phyloP scores from a whole-genome alignment of 148 eudicot genomes.

The Silene conica region DNA sequence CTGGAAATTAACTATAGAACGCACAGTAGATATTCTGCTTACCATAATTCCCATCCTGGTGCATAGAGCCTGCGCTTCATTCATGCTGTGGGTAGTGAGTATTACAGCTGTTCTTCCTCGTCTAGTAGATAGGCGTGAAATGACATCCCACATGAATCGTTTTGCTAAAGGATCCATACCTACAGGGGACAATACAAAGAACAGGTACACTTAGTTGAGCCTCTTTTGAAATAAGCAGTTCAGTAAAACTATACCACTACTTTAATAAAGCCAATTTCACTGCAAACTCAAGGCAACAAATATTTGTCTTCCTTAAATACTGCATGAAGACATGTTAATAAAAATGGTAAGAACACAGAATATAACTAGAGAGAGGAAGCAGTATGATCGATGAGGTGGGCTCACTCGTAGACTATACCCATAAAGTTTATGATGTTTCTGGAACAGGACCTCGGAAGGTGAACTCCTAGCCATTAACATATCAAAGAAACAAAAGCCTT shows the following conservation, averaged over 20 bases:
- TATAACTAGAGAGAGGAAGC: not conserved
- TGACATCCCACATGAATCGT: slow-evolving; percentile 99
- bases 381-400: too few relatives aligned
- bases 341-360: not conserved
- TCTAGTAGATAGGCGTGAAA: slow-evolving; percentile 86
- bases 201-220: not conserved
- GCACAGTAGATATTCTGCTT: slow-evolving; percentile 5
- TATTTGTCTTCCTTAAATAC: not conserved
- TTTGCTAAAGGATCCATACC: slow-evolving; percentile 99
- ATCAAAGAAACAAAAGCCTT: slow-evolving; percentile 3
- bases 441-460: not conserved
- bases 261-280: not conserved
- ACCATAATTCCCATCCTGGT: slow-evolving; percentile 99
- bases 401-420: not conserved
- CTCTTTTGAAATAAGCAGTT: not conserved
- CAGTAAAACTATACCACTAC: not conserved
- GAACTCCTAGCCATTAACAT: not conserved
- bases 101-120: slow-evolving; percentile 95
- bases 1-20: not conserved
- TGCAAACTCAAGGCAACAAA: not conserved
- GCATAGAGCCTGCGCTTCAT: slow-evolving; percentile 98
- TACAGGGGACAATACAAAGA: slow-evolving; percentile 20
- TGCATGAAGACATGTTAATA: not conserved
- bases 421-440: not conserved
- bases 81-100: slow-evolving; percentile 98